A percentile compares a stretch with the other conserved stretches of the same genome.
Conservation (phyloP, 768 basidiomycete genomes). For the Auricularia sp. region DNA sequence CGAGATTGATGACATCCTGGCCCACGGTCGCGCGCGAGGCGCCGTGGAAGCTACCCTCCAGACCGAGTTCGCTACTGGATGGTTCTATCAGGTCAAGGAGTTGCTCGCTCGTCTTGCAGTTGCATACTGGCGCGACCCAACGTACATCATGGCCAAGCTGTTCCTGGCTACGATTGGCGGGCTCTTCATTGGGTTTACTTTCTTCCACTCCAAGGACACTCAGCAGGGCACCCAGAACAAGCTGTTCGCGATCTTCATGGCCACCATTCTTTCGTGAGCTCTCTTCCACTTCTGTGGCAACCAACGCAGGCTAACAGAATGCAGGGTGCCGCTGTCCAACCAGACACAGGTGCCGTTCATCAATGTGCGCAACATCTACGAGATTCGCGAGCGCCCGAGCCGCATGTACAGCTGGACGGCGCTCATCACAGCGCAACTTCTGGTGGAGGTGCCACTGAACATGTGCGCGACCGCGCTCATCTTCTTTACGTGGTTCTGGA, state of each 20-base stretch:
- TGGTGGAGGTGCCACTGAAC: slow-evolving; percentile 55
- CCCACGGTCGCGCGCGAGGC: slow-evolving; percentile 26
- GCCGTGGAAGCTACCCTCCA: slow-evolving; percentile 22
- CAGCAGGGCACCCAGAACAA: slow-evolving; percentile 56
- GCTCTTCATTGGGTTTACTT: slow-evolving; percentile 45
- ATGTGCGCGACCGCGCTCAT: slow-evolving; percentile 46
- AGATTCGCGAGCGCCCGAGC: slow-evolving; percentile 55
- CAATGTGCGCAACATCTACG: slow-evolving; percentile 48
- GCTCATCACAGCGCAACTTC: slow-evolving; percentile 25
- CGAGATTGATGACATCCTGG: slow-evolving; percentile 39
- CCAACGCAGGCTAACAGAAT: neutral
- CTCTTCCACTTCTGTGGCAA: neutral
- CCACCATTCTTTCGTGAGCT: neutral
- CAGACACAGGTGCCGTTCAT: slow-evolving; percentile 58
- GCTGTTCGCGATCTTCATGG: slow-evolving; percentile 29
- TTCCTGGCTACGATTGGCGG: slow-evolving; percentile 19
- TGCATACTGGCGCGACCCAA: slow-evolving; percentile 48
- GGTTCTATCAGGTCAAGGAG: slow-evolving; percentile 37
- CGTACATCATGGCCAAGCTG: slow-evolving; percentile 45
- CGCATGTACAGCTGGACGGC: slow-evolving; percentile 55
- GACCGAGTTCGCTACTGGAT: slow-evolving; percentile 44
- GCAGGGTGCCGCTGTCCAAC: slow-evolving; percentile 42
- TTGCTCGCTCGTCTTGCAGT: slow-evolving; percentile 36
- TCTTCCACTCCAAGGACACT: slow-evolving; percentile 44
- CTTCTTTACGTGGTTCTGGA: slow-evolving; percentile 65